Conservation (phyloP, 208 protist genomes). For the Leishmania aethiopica region DNA sequence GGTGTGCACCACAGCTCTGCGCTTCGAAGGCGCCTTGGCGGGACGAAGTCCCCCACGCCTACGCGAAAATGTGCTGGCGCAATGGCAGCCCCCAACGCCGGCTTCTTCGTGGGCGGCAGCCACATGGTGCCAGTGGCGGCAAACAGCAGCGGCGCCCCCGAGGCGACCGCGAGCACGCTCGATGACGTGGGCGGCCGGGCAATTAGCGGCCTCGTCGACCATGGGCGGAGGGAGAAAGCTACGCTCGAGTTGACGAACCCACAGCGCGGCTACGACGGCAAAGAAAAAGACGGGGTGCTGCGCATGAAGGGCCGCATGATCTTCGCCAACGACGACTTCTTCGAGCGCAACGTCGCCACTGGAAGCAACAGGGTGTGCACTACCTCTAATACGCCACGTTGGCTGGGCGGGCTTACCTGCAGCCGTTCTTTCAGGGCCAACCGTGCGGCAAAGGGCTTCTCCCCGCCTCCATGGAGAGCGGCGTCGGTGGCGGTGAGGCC, state of each 20-base stretch:
- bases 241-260: constrained; percentile 46
- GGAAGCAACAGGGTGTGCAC: constrained; percentile 59
- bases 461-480: constrained; percentile 15
- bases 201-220: constrained; percentile 37
- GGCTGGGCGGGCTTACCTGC: constrained; percentile 51
- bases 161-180: constrained; percentile 13
- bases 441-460: constrained; percentile 58
- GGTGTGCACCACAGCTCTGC: constrained; percentile 4
- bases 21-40: constrained; percentile 39
- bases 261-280: constrained; percentile 47
- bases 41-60: constrained; percentile 16
- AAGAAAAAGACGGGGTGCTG: constrained; percentile 48
- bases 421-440: constrained; percentile 56
- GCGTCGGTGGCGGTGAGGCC: no score
- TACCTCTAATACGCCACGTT: constrained; percentile 38
- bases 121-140: constrained; percentile 25
- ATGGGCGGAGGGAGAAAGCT: constrained; percentile 45
- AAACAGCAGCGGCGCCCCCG: neutral
- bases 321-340: constrained; percentile 51
- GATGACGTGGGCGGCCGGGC: constrained; percentile 50
- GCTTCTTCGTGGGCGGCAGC: constrained; percentile 35
- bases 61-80: constrained; percentile 12
- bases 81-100: constrained; percentile 42
- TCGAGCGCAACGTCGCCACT: constrained; percentile 47
- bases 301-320: constrained; percentile 50